Conservation (phyloP, 768 basidiomycete genomes). For the Collybiopsis luxurians region DNA sequence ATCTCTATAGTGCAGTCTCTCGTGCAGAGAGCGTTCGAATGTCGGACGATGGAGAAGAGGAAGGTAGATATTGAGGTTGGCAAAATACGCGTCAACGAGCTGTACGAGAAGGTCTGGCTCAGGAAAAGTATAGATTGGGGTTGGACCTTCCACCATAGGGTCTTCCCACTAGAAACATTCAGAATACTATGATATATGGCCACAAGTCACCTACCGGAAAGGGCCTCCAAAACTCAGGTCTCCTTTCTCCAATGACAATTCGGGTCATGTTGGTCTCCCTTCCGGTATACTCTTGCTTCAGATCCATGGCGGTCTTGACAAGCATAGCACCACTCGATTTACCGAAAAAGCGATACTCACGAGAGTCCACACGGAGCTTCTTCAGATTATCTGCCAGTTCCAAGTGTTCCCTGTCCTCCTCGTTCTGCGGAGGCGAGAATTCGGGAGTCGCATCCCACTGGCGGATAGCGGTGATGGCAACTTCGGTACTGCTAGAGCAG, state of each 20-base stretch:
- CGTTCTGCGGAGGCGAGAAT: conserved; percentile 5
- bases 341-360: conserved; percentile 48
- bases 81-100: conserved; percentile 68
- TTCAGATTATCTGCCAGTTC: conserved; percentile 35
- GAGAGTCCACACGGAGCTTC: conserved; percentile 28
- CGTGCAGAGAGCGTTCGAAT: conserved; percentile 50
- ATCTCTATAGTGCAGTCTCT: conserved; percentile 49
- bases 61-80: conserved; percentile 46
- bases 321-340: conserved; percentile 57
- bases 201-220: conserved; percentile 18
- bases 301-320: conserved; percentile 46
- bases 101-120: conserved; percentile 43
- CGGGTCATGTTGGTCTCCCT: conserved; percentile 18
- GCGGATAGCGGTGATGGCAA: conserved; percentile 28
- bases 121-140: conserved; percentile 42
- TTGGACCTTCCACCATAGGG: conserved; percentile 7
- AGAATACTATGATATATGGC: no score
- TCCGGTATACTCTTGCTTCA: conserved; percentile 58
- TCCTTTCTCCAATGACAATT: conserved; percentile 12
- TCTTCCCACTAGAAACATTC: conserved; percentile 39
- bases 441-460: conserved; percentile 6
- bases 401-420: conserved; percentile 34
- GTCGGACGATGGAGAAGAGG: conserved; percentile 75
- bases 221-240: conserved; percentile 17
- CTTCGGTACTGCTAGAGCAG: neutral